Conservation (phyloP, 129 eudicot species). For the Lonicera japonica region DNA sequence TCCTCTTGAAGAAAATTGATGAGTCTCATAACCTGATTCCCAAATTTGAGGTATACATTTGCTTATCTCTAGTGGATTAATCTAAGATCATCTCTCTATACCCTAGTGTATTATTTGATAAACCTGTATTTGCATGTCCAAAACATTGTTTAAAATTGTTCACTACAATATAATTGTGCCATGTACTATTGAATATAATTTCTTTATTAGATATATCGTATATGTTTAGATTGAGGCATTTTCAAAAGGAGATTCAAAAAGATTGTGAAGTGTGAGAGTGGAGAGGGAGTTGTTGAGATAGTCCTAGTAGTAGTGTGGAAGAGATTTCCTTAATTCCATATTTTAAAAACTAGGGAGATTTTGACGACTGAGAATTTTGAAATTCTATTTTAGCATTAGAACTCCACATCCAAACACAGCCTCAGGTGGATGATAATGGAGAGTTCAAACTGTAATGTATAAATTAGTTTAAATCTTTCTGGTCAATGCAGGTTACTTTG, state of each 20-base stretch:
- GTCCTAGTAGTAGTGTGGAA: too few relatives aligned
- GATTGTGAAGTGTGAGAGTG: too few relatives aligned
- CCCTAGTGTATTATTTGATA: too few relatives aligned
- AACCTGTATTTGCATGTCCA: too few relatives aligned
- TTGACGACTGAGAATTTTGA: not conserved
- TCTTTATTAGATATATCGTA: too few relatives aligned
- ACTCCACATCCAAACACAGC: not conserved
- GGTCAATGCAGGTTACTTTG: slow-evolving; percentile 63
- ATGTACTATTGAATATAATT: too few relatives aligned
- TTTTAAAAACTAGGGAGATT: not conserved
- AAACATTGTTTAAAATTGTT: too few relatives aligned
- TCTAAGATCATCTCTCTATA: not conserved
- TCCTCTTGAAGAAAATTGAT: slow-evolving; percentile 66
- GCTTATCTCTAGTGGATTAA: not conserved
- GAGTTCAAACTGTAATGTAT: slow-evolving; percentile 1
- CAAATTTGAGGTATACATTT: slow-evolving; percentile 73
- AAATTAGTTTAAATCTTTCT: not conserved
- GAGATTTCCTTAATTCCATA: too few relatives aligned
- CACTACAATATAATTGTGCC: too few relatives aligned
- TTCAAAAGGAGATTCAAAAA: too few relatives aligned
- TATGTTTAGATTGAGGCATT: too few relatives aligned
- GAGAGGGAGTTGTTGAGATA: too few relatives aligned
- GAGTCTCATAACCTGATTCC: slow-evolving; percentile 64
- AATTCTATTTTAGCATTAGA: not conserved
- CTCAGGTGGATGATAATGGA: slow-evolving; percentile 1